Conservation (phyloP, 768 basidiomycete species). For the Lactarius quietus region DNA sequence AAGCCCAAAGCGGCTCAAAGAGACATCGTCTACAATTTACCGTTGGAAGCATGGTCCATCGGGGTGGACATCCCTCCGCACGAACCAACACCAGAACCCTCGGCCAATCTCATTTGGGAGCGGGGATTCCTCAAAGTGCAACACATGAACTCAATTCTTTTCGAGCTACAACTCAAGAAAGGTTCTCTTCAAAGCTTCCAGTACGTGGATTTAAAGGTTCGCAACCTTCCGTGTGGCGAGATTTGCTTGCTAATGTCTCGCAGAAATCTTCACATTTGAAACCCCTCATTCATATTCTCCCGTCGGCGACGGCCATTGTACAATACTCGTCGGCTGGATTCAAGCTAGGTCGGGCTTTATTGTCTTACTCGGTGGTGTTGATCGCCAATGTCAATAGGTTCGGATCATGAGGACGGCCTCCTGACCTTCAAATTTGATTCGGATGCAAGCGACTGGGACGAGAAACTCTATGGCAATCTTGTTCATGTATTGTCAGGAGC, state of each 20-base stretch:
- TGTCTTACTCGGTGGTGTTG: background rate
- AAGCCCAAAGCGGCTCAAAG: conserved; percentile 4
- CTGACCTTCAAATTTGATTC: conserved; percentile 20
- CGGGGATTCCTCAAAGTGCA: conserved; percentile 2
- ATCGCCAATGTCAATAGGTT: conserved; percentile 1
- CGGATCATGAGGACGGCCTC: background rate
- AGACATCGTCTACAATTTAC: background rate
- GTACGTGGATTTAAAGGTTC: conserved; percentile 13
- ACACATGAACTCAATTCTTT: background rate
- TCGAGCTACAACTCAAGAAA: conserved; percentile 11
- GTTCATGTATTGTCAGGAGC: background rate
- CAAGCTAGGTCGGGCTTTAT: conserved; percentile 10
- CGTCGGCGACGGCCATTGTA: background rate
- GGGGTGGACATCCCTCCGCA: conserved; percentile 2
- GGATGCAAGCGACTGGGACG: conserved; percentile 6
- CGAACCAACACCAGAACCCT: background rate
- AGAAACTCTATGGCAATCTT: background rate
- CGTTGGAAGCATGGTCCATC: conserved; percentile 14
- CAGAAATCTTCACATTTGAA: background rate
- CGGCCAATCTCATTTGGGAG: conserved; percentile 4
- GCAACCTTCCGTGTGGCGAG: background rate
- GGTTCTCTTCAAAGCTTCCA: background rate
- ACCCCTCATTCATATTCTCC: conserved; percentile 12
- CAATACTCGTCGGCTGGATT: background rate
- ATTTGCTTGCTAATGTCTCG: background rate